Evolutionary conservation across 73 alveolate species (phyloP).

Genomic region (Breviolum minutum): DNA sequence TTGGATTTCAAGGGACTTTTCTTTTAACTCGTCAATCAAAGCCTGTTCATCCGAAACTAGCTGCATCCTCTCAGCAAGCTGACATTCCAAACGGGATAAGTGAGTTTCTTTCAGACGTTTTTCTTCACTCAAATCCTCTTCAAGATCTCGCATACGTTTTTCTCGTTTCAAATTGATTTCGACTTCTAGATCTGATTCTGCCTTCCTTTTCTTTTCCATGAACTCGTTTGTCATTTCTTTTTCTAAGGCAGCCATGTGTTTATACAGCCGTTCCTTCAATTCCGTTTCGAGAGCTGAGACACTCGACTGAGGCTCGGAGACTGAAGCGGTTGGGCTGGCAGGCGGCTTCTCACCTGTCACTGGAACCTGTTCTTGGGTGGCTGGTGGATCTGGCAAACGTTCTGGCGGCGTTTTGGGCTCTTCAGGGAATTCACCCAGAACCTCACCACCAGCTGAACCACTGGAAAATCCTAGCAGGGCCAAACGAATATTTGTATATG

Average conservation of each 20-base stretch:
- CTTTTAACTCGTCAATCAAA: neutral
- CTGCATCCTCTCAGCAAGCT: neutral
- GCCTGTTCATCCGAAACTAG: neutral
- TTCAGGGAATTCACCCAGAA: neutral
- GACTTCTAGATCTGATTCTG: neutral
- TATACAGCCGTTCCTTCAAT: neutral
- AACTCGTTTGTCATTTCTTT: neutral
- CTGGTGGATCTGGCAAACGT: neutral
- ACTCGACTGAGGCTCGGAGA: neutral
- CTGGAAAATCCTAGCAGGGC: neutral
- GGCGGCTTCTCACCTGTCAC: neutral
- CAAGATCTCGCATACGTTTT: neutral
- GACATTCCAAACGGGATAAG: neutral
- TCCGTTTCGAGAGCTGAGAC: neutral
- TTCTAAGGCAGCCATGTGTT: neutral
- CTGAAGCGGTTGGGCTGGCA: neutral
- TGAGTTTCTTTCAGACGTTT: neutral
- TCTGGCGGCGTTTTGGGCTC: neutral
- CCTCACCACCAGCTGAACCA: slow-evolving; percentile 3
- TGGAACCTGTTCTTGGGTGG: neutral
- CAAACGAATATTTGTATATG: neutral
- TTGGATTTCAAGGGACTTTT: neutral
- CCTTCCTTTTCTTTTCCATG: neutral
- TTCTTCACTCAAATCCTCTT: neutral
- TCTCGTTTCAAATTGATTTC: neutral